Percentiles rank a stretch among this genome's conserved stretches.
Evolutionary conservation across 345 rosid species (phyloP).

Genomic region (Arabis hirsuta): DNA sequence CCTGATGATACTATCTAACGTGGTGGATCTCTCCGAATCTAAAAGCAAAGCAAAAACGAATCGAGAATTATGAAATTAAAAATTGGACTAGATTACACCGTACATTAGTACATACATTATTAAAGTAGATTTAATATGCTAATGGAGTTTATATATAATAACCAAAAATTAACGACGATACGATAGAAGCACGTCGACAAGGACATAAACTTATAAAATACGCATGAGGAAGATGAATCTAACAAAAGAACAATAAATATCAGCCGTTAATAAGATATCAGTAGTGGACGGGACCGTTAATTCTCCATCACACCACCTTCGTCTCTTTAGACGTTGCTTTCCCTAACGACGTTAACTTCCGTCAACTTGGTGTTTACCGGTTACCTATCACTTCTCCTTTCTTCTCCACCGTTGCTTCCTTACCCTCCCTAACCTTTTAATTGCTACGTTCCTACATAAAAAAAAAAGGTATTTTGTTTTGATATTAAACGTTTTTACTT

Average conservation of each 20-base stretch:
- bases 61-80: not conserved
- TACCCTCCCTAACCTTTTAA: slow-evolving; percentile 31
- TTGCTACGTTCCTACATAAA: slow-evolving; percentile 25
- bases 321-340: slow-evolving; percentile 30
- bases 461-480: not conserved
- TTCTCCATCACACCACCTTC: slow-evolving; percentile 2
- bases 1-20: not conserved
- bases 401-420: slow-evolving; percentile 43
- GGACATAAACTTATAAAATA: not conserved
- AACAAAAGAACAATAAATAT: slow-evolving; percentile 10
- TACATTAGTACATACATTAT: not conserved
- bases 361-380: slow-evolving; percentile 34
- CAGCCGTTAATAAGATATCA: slow-evolving; percentile 33
- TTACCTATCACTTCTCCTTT: slow-evolving; percentile 20
- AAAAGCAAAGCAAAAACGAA: not conserved
- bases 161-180: not conserved
- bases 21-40: not conserved
- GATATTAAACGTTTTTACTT: not conserved
- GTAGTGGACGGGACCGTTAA: slow-evolving; percentile 28
- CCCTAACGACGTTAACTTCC: slow-evolving; percentile 34
- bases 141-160: not conserved
- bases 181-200: slow-evolving; percentile 17
- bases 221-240: not conserved
- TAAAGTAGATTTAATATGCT: not conserved
- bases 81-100: not conserved